These are phyloP conservation scores for Fusarium denticulatum DNA, from an alignment of 2,329 filamentous ascomycete genomes.

Conservation along the genomic window DNA sequence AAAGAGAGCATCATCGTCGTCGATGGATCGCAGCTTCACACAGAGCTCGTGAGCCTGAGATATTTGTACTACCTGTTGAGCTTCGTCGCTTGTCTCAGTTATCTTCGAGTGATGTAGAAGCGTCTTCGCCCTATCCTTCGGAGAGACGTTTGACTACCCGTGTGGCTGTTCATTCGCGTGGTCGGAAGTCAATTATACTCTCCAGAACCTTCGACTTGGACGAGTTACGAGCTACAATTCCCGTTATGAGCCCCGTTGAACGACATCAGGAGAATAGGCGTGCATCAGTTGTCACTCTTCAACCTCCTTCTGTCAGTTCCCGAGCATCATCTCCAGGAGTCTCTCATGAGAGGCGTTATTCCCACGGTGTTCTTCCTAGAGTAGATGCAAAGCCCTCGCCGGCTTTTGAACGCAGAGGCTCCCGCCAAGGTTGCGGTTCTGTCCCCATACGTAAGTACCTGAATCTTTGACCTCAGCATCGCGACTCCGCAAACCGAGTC, in stretches of 20 bases:
- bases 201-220: conserved; percentile 62
- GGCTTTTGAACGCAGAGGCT: conserved; percentile 14
- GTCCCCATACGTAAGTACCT: conserved; percentile 42
- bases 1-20: conserved; percentile 37
- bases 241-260: conserved; percentile 44
- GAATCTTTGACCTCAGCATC: background rate
- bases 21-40: conserved; percentile 28
- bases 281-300: conserved; percentile 28
- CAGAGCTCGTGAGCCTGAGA: conserved; percentile 29
- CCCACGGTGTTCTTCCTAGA: conserved; percentile 9
- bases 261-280: conserved; percentile 8
- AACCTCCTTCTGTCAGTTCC: background rate
- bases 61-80: conserved; percentile 42
- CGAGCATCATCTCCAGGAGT: conserved; percentile 14
- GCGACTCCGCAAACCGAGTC: background rate
- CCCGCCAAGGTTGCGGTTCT: conserved; percentile 14
- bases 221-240: conserved; percentile 58
- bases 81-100: conserved; percentile 35
- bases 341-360: conserved; percentile 23
- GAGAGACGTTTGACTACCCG: conserved; percentile 40
- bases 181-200: conserved; percentile 58
- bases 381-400: background rate
- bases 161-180: conserved; percentile 46
- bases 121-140: conserved; percentile 23
- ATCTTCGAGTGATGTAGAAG: conserved; percentile 8